Evolutionary conservation across 1,284 basidiomycete species (phyloP).

Genomic region (Taiwanofungus camphoratus): DNA sequence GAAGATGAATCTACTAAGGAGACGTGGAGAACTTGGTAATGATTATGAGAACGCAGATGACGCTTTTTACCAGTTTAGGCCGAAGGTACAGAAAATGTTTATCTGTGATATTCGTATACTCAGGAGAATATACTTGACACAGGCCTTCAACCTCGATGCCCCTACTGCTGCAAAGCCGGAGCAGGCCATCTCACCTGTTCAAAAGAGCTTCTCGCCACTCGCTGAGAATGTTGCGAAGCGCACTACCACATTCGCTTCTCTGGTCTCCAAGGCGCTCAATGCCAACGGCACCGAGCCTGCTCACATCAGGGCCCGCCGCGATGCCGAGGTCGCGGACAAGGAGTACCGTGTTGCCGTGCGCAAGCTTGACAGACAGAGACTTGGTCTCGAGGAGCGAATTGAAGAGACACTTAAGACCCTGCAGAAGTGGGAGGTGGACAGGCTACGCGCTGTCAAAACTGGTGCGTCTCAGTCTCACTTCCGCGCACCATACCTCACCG

Average conservation of each 20-base stretch:
- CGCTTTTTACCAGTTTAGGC: conserved; percentile 75
- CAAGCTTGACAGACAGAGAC: conserved; percentile 72
- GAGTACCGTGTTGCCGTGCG: conserved; percentile 72
- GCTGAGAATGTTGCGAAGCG: conserved; percentile 60
- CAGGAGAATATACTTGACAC: not conserved
- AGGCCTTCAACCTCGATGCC: conserved; percentile 66
- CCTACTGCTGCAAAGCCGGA: conserved; percentile 24
- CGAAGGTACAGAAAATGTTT: conserved; percentile 43
- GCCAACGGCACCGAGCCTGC: conserved; percentile 50
- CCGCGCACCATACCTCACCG: conserved; percentile 7
- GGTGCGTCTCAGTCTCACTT: conserved; percentile 35
- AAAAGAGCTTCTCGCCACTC: conserved; percentile 37
- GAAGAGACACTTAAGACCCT: conserved; percentile 76
- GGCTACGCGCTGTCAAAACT: conserved; percentile 78
- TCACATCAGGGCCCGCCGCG: conserved; percentile 64
- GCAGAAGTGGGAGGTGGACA: conserved; percentile 82
- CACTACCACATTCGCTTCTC: conserved; percentile 59
- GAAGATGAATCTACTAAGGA: conserved; percentile 65
- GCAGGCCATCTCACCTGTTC: conserved; percentile 27
- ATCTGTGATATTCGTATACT: not conserved
- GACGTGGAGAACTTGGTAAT: conserved; percentile 79
- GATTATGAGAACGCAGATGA: conserved; percentile 69
- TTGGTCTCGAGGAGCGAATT: conserved; percentile 79
- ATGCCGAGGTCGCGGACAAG: conserved; percentile 75
- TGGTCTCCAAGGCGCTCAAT: conserved; percentile 69